phyloP scores from a whole-genome alignment of 805 yeast species.

The Nakazawaea peltata region DNA sequence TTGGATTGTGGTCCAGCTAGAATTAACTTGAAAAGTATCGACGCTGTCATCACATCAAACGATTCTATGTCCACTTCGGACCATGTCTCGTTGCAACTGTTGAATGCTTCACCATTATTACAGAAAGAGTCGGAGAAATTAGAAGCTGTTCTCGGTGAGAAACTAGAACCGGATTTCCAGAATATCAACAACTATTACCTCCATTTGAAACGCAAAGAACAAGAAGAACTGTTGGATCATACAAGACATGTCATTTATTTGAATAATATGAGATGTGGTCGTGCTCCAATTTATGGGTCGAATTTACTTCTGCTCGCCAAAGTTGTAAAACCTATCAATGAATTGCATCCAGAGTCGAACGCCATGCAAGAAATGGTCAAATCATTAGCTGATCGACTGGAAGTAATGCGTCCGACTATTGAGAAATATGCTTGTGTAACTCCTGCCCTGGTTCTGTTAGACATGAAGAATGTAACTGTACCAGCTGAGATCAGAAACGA shows the following conservation, averaged over 20 bases:
- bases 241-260: conserved; percentile 52
- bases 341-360: conserved; percentile 14
- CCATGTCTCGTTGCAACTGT: conserved; percentile 30
- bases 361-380: conserved; percentile 27
- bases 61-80: conserved; percentile 39
- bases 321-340: conserved; percentile 19
- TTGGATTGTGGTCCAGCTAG: conserved; percentile 17
- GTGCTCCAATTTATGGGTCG: conserved; percentile 60
- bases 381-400: conserved; percentile 32
- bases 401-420: conserved; percentile 38
- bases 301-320: conserved; percentile 40
- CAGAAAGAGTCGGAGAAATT: conserved; percentile 34
- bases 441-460: conserved; percentile 75
- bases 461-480: conserved; percentile 48
- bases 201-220: conserved; percentile 43
- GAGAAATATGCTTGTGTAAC: conserved; percentile 82
- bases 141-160: conserved; percentile 25
- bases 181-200: conserved; percentile 53
- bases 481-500: conserved; percentile 23
- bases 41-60: conserved; percentile 44
- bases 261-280: conserved; percentile 57
- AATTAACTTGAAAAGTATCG: conserved; percentile 50
- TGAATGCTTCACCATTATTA: conserved; percentile 42
- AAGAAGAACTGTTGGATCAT: conserved; percentile 41
- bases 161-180: conserved; percentile 21